Conservation (phyloP, 2,329 filamentous ascomycete species). For the Curvularia hawaiiensis region DNA sequence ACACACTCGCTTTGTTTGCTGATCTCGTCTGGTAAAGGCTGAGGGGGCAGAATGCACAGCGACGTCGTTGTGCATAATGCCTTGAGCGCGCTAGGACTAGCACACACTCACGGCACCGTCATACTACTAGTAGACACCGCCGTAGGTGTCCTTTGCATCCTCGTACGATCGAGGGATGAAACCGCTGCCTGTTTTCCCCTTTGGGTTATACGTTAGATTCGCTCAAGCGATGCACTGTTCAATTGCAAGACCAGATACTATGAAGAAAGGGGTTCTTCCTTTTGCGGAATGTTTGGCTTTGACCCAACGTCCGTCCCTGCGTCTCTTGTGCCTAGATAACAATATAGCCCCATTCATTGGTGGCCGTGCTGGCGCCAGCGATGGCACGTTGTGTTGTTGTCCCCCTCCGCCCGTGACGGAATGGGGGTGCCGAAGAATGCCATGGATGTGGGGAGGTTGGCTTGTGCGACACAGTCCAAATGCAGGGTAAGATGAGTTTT, state of each 20-base stretch:
- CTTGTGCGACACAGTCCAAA: conserved; percentile 1
- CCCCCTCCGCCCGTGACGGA: conserved; percentile 9
- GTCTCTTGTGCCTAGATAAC: neutral
- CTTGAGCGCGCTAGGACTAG: neutral
- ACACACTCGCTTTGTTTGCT: neutral
- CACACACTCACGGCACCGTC: neutral
- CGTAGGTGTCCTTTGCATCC: neutral
- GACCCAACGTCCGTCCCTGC: conserved; percentile 1
- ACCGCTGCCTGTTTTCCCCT: neutral
- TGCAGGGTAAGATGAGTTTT: conserved; percentile 2
- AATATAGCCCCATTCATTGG: neutral
- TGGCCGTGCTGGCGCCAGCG: neutral
- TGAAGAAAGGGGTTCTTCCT: neutral
- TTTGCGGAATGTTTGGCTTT: neutral
- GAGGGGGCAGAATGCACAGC: neutral
- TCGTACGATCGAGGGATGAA: neutral
- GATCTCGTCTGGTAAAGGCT: neutral
- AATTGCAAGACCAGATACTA: neutral
- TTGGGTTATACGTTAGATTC: neutral
- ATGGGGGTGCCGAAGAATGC: conserved; percentile 15
- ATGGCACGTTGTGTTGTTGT: conserved; percentile 2
- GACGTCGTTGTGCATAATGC: conserved; percentile 3
- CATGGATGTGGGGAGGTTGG: conserved; percentile 11
- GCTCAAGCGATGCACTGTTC: neutral
- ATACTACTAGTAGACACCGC: neutral